Percentiles rank a stretch among this genome's conserved stretches.
phyloP scores from a whole-genome alignment of 768 basidiomycete species.

The Suillus ampliporus region DNA sequence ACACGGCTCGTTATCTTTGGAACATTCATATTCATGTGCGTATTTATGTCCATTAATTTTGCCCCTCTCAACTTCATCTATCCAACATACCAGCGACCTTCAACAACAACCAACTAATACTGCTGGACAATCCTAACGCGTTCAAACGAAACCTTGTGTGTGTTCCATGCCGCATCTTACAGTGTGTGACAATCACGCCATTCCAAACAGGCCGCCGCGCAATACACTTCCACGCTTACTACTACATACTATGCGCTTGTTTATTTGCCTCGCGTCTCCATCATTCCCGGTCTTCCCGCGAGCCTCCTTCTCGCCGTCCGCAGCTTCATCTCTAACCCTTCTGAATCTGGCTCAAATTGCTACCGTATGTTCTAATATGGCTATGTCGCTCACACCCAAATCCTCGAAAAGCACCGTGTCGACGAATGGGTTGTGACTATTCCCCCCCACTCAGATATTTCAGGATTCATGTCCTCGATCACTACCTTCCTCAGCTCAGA shows the following conservation, averaged over 20 bases:
- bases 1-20: conserved; percentile 6
- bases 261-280: conserved; percentile 17
- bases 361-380: conserved; percentile 19
- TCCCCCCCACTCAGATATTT: conserved; percentile 31
- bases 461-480: conserved; percentile 23
- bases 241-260: conserved; percentile 14
- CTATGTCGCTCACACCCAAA: conserved; percentile 19
- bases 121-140: background rate
- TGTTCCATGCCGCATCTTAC: conserved; percentile 21
- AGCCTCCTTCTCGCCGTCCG: conserved; percentile 31
- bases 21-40: conserved; percentile 12
- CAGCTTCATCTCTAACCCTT: conserved; percentile 35
- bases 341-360: conserved; percentile 8
- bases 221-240: conserved; percentile 26
- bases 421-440: conserved; percentile 22
- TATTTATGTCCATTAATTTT: conserved; percentile 36
- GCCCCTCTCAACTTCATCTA: conserved; percentile 1
- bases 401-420: conserved; percentile 40
- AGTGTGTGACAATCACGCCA: conserved; percentile 22
- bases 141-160: conserved; percentile 14
- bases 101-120: background rate
- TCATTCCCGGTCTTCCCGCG: conserved; percentile 34
- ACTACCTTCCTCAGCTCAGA: conserved; percentile 14
- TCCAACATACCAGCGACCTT: background rate
- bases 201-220: conserved; percentile 29